Evolutionary conservation across 768 basidiomycete species (phyloP).

Genomic region (Ephemerocybe angulata): DNA sequence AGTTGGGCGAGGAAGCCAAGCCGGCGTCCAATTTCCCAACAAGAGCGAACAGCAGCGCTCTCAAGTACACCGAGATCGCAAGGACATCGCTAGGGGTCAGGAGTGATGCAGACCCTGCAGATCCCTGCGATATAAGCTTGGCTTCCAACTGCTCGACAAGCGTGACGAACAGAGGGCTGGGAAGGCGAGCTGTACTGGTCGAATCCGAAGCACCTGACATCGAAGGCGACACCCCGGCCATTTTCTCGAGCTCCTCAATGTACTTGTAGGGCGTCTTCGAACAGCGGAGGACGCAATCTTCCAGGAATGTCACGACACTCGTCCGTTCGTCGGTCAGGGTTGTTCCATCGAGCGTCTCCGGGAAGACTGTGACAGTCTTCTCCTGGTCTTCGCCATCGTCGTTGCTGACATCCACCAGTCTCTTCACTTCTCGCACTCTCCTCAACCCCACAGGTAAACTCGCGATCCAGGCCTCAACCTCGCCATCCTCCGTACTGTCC

Average conservation of each 20-base stretch:
- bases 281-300: constrained; percentile 82
- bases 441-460: background rate
- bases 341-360: constrained; percentile 57
- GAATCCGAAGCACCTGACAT: background rate
- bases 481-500: constrained; percentile 4
- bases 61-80: constrained; percentile 57
- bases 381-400: constrained; percentile 3
- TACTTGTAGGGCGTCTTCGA: constrained; percentile 83
- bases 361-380: constrained; percentile 4
- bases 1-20: constrained; percentile 31
- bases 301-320: constrained; percentile 64
- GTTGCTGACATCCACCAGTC: background rate
- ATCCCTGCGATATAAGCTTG: constrained; percentile 41
- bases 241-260: constrained; percentile 57
- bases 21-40: constrained; percentile 50
- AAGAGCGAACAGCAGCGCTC: constrained; percentile 60
- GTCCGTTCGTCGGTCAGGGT: constrained; percentile 53
- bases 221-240: constrained; percentile 21
- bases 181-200: constrained; percentile 20
- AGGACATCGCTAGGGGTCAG: constrained; percentile 59
- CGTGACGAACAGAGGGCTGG: constrained; percentile 78
- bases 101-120: constrained; percentile 24
- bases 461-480: constrained; percentile 7
- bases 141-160: constrained; percentile 74
- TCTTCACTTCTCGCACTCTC: constrained; percentile 6